Evolutionary conservation across 768 basidiomycete species (phyloP).

Genomic region (Leccinum imitatum): DNA sequence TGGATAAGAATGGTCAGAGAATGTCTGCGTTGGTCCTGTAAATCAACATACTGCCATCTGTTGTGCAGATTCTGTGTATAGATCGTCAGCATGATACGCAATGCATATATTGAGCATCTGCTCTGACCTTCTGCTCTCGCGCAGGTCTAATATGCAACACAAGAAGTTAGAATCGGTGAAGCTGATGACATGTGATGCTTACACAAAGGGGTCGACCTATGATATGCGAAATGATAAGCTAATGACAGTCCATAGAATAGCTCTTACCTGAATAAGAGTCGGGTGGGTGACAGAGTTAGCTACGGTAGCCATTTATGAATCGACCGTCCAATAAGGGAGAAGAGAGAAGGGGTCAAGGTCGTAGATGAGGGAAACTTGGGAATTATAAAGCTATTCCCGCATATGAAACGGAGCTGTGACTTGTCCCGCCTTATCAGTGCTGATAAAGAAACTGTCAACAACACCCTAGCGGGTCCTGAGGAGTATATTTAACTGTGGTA

Average conservation of each 20-base stretch:
- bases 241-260: neutral
- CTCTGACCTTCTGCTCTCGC: conserved; percentile 54
- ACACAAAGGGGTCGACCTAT: conserved; percentile 73
- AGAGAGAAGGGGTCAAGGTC: neutral
- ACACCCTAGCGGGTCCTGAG: neutral
- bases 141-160: conserved; percentile 37
- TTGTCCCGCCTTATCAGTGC: conserved; percentile 13
- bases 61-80: conserved; percentile 57
- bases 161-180: neutral
- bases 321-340: neutral
- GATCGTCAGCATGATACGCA: neutral
- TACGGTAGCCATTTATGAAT: conserved; percentile 51
- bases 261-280: conserved; percentile 53
- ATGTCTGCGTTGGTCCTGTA: neutral
- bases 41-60: conserved; percentile 64
- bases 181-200: conserved; percentile 23
- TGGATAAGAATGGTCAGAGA: conserved; percentile 20
- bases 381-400: conserved; percentile 1
- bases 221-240: neutral
- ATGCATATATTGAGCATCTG: neutral
- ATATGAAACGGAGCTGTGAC: neutral
- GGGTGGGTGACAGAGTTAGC: conserved; percentile 62
- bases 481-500: conserved; percentile 9
- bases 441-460: conserved; percentile 2
- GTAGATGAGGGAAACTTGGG: neutral